Conservation (phyloP, 148 eudicot genomes). For the Polygonum maritimum region DNA sequence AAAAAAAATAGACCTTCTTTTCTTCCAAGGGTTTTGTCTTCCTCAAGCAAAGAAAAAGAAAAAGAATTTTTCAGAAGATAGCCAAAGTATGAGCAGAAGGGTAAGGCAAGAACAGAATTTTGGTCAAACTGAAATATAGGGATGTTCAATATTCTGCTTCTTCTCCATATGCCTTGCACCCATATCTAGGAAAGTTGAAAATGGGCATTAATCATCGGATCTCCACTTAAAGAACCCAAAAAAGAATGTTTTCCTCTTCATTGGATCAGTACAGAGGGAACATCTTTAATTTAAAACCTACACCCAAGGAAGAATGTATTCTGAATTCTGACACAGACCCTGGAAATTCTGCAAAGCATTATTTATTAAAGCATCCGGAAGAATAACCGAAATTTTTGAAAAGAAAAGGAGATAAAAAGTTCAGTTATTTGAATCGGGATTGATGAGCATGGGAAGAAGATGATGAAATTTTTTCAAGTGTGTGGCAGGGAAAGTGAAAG, state of each 20-base stretch:
- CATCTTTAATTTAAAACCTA: neutral
- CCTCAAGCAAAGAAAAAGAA: conserved; percentile 5
- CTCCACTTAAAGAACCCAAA: neutral
- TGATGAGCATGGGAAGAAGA: conserved; percentile 2
- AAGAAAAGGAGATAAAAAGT: neutral
- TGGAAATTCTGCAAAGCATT: neutral
- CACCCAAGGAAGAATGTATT: neutral
- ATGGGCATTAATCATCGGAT: neutral
- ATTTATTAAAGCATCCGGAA: neutral
- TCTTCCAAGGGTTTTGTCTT: neutral
- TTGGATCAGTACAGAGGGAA: neutral
- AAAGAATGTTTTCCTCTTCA: neutral
- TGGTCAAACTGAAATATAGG: neutral
- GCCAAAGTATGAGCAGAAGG: neutral
- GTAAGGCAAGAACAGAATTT: conserved; percentile 3
- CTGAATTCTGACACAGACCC: conserved; percentile 1
- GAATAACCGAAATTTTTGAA: neutral
- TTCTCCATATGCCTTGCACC: conserved; percentile 7
- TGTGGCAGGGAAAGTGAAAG: neutral
- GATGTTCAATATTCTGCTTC: neutral
- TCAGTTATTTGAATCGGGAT: neutral
- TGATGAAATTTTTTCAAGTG: neutral
- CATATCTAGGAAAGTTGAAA: neutral
- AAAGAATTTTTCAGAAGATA: neutral
- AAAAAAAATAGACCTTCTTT: neutral